phyloP scores from a whole-genome alignment of 768 basidiomycete species.

The Boletus subparvulus region DNA sequence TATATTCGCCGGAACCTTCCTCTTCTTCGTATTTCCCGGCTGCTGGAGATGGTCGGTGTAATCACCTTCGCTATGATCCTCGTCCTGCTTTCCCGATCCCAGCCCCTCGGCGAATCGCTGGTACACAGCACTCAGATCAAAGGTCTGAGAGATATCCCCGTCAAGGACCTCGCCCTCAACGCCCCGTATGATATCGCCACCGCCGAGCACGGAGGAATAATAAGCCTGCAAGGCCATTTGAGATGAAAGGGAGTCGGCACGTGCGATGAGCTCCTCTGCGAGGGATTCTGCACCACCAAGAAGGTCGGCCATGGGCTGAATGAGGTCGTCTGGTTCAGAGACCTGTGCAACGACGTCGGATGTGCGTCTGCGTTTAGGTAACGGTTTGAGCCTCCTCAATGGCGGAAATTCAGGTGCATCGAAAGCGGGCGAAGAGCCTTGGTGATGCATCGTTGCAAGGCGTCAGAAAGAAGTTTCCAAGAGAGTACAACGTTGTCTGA shows the following conservation, averaged over 20 bases:
- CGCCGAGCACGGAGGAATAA: slow-evolving; percentile 57
- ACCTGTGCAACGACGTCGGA: slow-evolving; percentile 32
- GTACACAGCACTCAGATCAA: slow-evolving; percentile 30
- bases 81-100: slow-evolving; percentile 41
- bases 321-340: slow-evolving; percentile 28
- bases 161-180: slow-evolving; percentile 17
- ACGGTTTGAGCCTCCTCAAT: slow-evolving; percentile 68
- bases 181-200: slow-evolving; percentile 39
- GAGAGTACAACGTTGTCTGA: slow-evolving; percentile 15
- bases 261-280: slow-evolving; percentile 57
- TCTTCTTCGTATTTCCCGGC: slow-evolving; percentile 84
- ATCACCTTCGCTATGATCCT: slow-evolving; percentile 58
- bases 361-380: slow-evolving; percentile 73
- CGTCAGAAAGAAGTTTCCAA: slow-evolving; percentile 4
- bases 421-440: slow-evolving; percentile 57
- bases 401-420: slow-evolving; percentile 64
- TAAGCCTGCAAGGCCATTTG: slow-evolving; percentile 63
- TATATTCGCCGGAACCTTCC: slow-evolving; percentile 75
- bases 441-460: slow-evolving; percentile 45
- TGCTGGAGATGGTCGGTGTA: slow-evolving; percentile 70
- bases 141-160: slow-evolving; percentile 21
- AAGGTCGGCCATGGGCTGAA: slow-evolving; percentile 32
- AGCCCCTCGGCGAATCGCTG: slow-evolving; percentile 25
- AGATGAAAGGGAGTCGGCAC: slow-evolving; percentile 56
- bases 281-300: slow-evolving; percentile 46